These are phyloP conservation scores for Pyrenophora graminea DNA, from an alignment of 2,329 filamentous ascomycete species.

Conservation along the genomic window DNA sequence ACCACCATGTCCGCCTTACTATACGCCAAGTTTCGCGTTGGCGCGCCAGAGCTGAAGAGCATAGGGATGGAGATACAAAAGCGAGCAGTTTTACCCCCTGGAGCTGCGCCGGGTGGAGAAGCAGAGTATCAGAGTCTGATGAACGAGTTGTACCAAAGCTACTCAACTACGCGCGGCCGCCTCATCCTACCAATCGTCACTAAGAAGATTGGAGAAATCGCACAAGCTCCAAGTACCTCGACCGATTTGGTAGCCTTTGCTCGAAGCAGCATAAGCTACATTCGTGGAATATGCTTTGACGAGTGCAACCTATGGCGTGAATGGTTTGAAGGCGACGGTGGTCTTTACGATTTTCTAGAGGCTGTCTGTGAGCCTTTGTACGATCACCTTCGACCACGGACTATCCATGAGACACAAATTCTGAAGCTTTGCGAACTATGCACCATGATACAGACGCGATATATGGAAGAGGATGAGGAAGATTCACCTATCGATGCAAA, in stretches of 20 bases:
- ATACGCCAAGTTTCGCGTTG: slow-evolving; percentile 72
- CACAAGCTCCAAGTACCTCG: slow-evolving; percentile 62
- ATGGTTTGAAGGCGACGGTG: slow-evolving; percentile 67
- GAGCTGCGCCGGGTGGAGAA: slow-evolving; percentile 61
- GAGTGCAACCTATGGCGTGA: slow-evolving; percentile 70
- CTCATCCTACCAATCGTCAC: slow-evolving; percentile 65
- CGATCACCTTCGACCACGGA: slow-evolving; percentile 66
- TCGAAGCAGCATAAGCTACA: slow-evolving; percentile 66
- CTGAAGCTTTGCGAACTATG: slow-evolving; percentile 70
- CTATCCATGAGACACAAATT: slow-evolving; percentile 69
- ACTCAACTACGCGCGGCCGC: slow-evolving; percentile 61
- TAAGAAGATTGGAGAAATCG: slow-evolving; percentile 63
- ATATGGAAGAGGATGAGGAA: slow-evolving; percentile 59
- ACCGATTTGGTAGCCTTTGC: slow-evolving; percentile 69
- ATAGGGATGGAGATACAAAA: slow-evolving; percentile 71
- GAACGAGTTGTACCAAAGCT: slow-evolving; percentile 68
- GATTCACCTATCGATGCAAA: slow-evolving; percentile 55
- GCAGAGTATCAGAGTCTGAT: slow-evolving; percentile 69
- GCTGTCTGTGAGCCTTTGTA: slow-evolving; percentile 70
- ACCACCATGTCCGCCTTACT: slow-evolving; percentile 72
- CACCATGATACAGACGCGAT: slow-evolving; percentile 67
- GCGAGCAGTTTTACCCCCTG: slow-evolving; percentile 63
- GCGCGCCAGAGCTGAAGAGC: slow-evolving; percentile 67
- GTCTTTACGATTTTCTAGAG: slow-evolving; percentile 68
- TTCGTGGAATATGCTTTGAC: slow-evolving; percentile 67